phyloP scores from a whole-genome alignment of 148 eudicot species.

The Persicaria tinctoria region DNA sequence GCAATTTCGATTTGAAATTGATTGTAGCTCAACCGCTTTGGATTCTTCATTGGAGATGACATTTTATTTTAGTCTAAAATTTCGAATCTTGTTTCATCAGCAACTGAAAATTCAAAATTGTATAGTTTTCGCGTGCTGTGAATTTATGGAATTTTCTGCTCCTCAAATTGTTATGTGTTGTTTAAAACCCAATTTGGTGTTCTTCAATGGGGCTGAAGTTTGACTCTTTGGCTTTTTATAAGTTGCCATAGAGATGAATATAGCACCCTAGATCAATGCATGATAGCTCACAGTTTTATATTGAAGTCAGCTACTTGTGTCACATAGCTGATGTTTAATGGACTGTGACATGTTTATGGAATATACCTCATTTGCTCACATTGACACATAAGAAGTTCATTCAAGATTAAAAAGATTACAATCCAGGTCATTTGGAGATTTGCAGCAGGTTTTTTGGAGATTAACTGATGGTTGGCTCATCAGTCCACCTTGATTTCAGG shows the following conservation, averaged over 20 bases:
- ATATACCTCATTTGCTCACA: no score
- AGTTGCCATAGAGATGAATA: conserved; percentile 29
- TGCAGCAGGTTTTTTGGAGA: no score
- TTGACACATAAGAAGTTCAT: no score
- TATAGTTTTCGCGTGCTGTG: not conserved
- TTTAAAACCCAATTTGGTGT: not conserved
- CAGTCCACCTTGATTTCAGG: no score
- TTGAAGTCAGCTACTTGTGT: not conserved
- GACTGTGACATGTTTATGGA: not conserved
- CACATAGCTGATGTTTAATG: not conserved
- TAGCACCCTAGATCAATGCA: conserved; percentile 27
- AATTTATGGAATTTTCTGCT: no score
- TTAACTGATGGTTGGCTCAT: no score
- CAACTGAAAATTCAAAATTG: not conserved
- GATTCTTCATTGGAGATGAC: not conserved
- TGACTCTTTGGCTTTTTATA: conserved; percentile 24
- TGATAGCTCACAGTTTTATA: not conserved
- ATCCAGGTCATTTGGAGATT: no score
- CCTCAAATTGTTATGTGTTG: not conserved
- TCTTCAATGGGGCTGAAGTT: conserved; percentile 24
- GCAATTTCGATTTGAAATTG: not conserved
- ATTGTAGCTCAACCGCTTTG: not conserved
- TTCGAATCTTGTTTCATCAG: not conserved
- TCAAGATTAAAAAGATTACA: no score
- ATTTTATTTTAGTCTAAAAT: not conserved